A percentile compares a stretch with the other conserved stretches of the same genome.
These are phyloP conservation scores for Solanum ossicruentum DNA, from an alignment of 257 asterid species.

Conservation along the genomic window DNA sequence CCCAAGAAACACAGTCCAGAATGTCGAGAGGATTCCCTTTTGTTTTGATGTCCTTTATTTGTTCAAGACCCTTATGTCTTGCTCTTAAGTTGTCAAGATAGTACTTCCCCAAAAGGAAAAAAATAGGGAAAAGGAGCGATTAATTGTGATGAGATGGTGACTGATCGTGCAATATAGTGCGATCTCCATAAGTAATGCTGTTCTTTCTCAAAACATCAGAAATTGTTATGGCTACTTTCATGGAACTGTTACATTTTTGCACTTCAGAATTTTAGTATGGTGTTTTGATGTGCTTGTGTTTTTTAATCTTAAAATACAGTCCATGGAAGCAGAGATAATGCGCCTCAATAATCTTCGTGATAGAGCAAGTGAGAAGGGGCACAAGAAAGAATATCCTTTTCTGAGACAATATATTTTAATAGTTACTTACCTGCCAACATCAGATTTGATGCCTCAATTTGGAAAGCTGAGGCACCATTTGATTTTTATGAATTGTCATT, in stretches of 20 bases:
- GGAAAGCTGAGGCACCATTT: not conserved
- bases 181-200: not conserved
- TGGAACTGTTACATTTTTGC: not conserved
- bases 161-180: not conserved
- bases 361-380: constrained; percentile 37
- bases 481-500: not conserved
- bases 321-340: constrained; percentile 24
- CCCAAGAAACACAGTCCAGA: no score
- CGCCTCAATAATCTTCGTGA: constrained; percentile 27
- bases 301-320: constrained; percentile 10
- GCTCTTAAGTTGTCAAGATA: not conserved
- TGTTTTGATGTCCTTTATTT: not conserved
- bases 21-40: not conserved
- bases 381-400: constrained; percentile 50
- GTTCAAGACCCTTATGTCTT: not conserved
- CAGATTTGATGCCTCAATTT: not conserved
- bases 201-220: not conserved
- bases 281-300: not conserved
- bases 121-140: not conserved
- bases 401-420: not conserved
- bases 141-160: not conserved
- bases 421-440: not conserved
- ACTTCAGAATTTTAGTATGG: not conserved
- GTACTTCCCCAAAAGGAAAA: not conserved
- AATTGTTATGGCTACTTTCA: not conserved